Conservation (phyloP, 2,329 filamentous ascomycete species). For the Phialemoniopsis sp. region DNA sequence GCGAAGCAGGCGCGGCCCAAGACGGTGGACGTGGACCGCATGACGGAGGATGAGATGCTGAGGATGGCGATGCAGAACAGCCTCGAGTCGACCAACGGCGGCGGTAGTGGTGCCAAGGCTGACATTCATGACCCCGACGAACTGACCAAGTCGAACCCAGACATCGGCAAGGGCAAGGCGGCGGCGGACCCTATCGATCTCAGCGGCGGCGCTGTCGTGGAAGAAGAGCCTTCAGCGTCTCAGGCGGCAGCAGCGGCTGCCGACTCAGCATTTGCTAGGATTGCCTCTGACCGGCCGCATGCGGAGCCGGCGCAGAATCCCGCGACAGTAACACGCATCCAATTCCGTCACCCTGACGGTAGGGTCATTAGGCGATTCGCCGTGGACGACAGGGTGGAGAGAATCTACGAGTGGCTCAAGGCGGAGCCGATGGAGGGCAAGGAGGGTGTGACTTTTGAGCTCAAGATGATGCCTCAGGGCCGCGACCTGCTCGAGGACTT, state of each 20-base stretch:
- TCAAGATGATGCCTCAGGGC: slow-evolving; percentile 74
- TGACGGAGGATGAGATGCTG: slow-evolving; percentile 97
- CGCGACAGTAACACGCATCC: slow-evolving; percentile 76
- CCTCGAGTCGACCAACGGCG: slow-evolving; percentile 51
- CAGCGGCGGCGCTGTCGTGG: slow-evolving; percentile 8
- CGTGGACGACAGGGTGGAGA: slow-evolving; percentile 69
- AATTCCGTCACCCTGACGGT: slow-evolving; percentile 82
- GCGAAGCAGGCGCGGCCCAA: slow-evolving; percentile 71
- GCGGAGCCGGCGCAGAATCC: slow-evolving; percentile 71
- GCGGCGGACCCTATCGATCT: slow-evolving; percentile 11
- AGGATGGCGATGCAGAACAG: slow-evolving; percentile 92
- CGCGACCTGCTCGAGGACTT: slow-evolving; percentile 77
- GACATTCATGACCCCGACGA: slow-evolving; percentile 78
- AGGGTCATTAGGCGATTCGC: slow-evolving; percentile 85
- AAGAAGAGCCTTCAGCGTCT: slow-evolving; percentile 31
- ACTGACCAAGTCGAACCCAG: slow-evolving; percentile 64
- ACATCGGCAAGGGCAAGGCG: slow-evolving; percentile 46
- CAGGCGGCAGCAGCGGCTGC: slow-evolving; percentile 20
- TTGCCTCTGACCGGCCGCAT: slow-evolving; percentile 70
- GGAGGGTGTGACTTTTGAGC: slow-evolving; percentile 74
- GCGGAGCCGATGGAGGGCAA: slow-evolving; percentile 79
- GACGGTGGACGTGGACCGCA: slow-evolving; percentile 73
- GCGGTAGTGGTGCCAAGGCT: slow-evolving; percentile 32
- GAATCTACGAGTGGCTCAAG: slow-evolving; percentile 96
- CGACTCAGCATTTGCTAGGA: slow-evolving; percentile 58